Evolutionary conservation across 495 filamentous ascomycete genomes (phyloP), one percentile per base, ranked within the genome.

Genomic region (Neurospora sp.): DNA sequence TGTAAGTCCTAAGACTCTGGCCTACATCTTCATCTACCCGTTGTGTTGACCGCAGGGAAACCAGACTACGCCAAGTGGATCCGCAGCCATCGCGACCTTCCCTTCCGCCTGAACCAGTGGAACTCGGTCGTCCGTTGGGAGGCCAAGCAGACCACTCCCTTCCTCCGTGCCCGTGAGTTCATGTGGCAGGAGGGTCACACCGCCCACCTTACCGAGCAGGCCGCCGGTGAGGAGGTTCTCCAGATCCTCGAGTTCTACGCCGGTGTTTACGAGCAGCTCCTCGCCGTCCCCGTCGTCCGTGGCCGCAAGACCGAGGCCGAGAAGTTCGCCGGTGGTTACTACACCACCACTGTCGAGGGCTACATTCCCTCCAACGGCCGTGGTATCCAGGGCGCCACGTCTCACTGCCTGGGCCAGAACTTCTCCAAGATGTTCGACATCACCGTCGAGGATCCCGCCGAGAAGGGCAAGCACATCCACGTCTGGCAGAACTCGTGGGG

Each of bases 401-500:
- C 91, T 71, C 96, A 99, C 79, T 94, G 93, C 79, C 88, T 99
- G 1, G 96, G 96, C 39, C 94, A 97, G 82, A 97, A 98, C 82
- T 98, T 99, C 87, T 92, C 90, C 80, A 97, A 93, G 83, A 99
- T 99, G 96, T 99, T 98, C 83, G 90, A 93, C 79, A 97, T 99
- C 83, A 94, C 91, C 0, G 94, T 99, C 20, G 95, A 99, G 82
- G 94, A 98, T 78, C 96, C 96, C 14, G 86, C 72, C 31, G 70
- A 80, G 69, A 79, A 79, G 75, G 78, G 78, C 69, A 72, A 89
- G 70, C 93, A 93, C 82, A 82, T 97, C 72, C 80, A 93, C 77
- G 94, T 98, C 37, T 98, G 94, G 93, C 96, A 99, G 81, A 99
- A 99, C 85, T 97, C 93, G 6, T 99, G 96, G 96, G 96, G 96